Evolutionary conservation across 179 eudicot species (phyloP), one percentile per base, ranked within the genome.

Genomic region (Gypsophila paniculata): DNA sequence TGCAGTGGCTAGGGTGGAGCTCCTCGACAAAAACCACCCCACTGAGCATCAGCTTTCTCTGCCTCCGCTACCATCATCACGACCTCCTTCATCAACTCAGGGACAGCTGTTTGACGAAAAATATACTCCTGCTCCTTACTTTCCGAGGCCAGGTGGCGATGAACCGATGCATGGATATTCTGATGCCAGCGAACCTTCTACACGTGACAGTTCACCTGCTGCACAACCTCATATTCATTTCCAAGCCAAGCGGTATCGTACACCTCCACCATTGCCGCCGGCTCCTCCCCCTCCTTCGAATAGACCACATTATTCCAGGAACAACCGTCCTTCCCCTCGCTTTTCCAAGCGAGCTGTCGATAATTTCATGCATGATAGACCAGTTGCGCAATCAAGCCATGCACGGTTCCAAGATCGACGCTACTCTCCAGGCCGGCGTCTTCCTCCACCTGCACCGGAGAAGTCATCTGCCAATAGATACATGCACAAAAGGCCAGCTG

Each of bases 401-500:
- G 76, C 57, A 6, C 55, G 58, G 17, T 72, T 65, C 44, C 54
- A 62, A 60, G 46, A 76, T 36, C 76, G 61, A 60, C 64, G 32
- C 23, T 70, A 60, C 59, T 62, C 14, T 58, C 66, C 76, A 14
- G 44, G n/a, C 53, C 57, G 54, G 65, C 80, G 49, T 61, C 72
- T 19, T 12, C 69, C 65, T 25, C 11, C 62, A 26, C 53, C 42
- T 13, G 55, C 8, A 51, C 21, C 29, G 54, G 68, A 66, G 22
- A 68, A 21, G 49, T 23, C 38, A 22, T 4, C 26, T 34, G 32
- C 11, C 22, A 22, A 55, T 42, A 65, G 12, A 19, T 21, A 29
- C n/a, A 65, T 8, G 59, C 74, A 52, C 62, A 25, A 54, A 58
- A 73, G 32, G 73, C 72, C 72, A 46, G 74, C 72, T 68, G 62